Evolutionary conservation across 345 rosid genomes (phyloP).

Genomic region (Raphanus sativus): DNA sequence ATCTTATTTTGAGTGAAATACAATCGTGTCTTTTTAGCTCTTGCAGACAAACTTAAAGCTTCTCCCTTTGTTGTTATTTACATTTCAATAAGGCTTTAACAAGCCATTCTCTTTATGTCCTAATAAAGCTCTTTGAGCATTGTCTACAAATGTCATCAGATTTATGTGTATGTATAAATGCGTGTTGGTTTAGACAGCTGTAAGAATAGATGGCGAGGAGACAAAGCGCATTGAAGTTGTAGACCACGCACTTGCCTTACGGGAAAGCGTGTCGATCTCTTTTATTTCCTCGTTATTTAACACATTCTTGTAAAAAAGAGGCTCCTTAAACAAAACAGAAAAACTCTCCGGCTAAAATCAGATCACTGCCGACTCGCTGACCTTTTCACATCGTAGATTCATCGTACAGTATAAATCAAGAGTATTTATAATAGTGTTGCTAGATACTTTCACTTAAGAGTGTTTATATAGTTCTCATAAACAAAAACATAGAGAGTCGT

Average conservation of each 20-base stretch:
- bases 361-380: conserved; percentile 1
- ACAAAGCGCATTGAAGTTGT: conserved; percentile 47
- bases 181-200: conserved; percentile 46
- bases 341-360: background rate
- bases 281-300: background rate
- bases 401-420: background rate
- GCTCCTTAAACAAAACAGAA: background rate
- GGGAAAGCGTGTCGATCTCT: conserved; percentile 19
- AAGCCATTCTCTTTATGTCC: too few species aligned
- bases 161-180: conserved; percentile 10
- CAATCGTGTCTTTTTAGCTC: too few species aligned
- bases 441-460: background rate
- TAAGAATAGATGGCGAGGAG: conserved; percentile 43
- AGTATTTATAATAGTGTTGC: background rate
- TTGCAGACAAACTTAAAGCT: too few species aligned
- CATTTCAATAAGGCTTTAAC: too few species aligned
- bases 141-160: too few species aligned
- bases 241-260: conserved; percentile 15
- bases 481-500: background rate
- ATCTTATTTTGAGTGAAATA: too few species aligned
- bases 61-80: too few species aligned
- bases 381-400: background rate
- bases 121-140: too few species aligned
- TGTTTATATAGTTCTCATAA: background rate
- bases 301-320: background rate